Evolutionary conservation across 1,284 basidiomycete genomes (phyloP), one percentile per base, ranked within the genome.

Genomic region (Neolentinus lepideus): DNA sequence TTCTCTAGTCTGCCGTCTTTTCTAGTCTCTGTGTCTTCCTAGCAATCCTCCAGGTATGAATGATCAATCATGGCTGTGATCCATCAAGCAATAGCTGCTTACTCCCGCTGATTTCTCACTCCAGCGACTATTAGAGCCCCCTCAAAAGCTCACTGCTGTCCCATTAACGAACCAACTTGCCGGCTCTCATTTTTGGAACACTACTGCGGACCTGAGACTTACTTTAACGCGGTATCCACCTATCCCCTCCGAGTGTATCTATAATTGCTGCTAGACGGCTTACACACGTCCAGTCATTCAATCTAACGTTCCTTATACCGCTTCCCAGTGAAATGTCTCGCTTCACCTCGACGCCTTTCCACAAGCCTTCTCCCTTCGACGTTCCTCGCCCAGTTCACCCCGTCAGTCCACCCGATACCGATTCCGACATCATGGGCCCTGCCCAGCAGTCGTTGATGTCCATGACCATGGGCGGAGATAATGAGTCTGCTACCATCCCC

Each of bases 391-490:
- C 67, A 25, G 62, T 61, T 3, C 67, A 71, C 56, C 75, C 77
- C 14, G 71, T 75, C 36, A 83, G 75, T 54, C 80, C 82, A 46
- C 77, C 81, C 31, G 83, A 85, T 53, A 81, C 79, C 3, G 76
- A 79, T 56, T 65, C 70, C 47, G 78, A 80, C 58, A 64, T 55
- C 57, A 60, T 54, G 58, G 51, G 22, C 59, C 61, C 35, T n/a
- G 45, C 25, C 53, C 61, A 59, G 57, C 57, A 59, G 31, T 56
- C 58, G 35, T 57, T 59, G 43, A 56, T 57, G 53, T 61, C 57
- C 19, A 61, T 62, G 47, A 57, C 61, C 19, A 46, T 61, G 58
- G 63, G 60, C 53, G 45, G 64, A 21, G 67, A 69, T 35, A 55
- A 59, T n/a, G 61, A 63, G n/a, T 59, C 61, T 52, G 54, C 56